These are phyloP conservation scores for Flaveria robusta DNA, from an alignment of 129 eudicot species.

Conservation along the genomic window DNA sequence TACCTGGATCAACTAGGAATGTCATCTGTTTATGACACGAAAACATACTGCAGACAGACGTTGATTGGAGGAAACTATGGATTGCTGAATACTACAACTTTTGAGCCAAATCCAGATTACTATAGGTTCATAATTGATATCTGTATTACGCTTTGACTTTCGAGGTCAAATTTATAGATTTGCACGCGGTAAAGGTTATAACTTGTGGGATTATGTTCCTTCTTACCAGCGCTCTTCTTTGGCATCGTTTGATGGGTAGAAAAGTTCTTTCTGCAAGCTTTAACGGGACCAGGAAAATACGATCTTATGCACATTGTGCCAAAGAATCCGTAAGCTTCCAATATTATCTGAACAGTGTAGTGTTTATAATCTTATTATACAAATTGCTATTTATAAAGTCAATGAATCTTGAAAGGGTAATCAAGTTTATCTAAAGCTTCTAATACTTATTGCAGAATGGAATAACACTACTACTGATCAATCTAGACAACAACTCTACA, in stretches of 20 bases:
- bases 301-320: slow-evolving; percentile 91
- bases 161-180: slow-evolving; percentile 7
- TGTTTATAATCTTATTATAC: neutral
- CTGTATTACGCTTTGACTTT: neutral
- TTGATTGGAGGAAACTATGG: slow-evolving; percentile 95
- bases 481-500: slow-evolving; percentile 59
- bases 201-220: slow-evolving; percentile 10
- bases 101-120: slow-evolving; percentile 88
- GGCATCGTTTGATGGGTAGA: slow-evolving; percentile 91
- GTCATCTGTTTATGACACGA: slow-evolving; percentile 66
- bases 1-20: slow-evolving; percentile 92
- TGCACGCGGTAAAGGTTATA: neutral
- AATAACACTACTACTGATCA: slow-evolving; percentile 58
- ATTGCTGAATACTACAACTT: slow-evolving; percentile 76
- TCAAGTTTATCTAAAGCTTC: neutral
- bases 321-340: slow-evolving; percentile 69
- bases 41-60: slow-evolving; percentile 83
- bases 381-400: neutral
- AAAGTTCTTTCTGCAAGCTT: slow-evolving; percentile 67
- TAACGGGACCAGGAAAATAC: slow-evolving; percentile 58
- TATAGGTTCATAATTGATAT: slow-evolving; percentile 55
- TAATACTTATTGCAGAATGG: slow-evolving; percentile 59
- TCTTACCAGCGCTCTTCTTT: slow-evolving; percentile 80
- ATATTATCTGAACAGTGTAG: neutral
- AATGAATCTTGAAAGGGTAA: slow-evolving; percentile 3